A percentile compares a stretch with the other conserved stretches of the same genome.
Conservation (phyloP, 192 early-diverging fungal genomes). For the Backusella tarrabulga region DNA sequence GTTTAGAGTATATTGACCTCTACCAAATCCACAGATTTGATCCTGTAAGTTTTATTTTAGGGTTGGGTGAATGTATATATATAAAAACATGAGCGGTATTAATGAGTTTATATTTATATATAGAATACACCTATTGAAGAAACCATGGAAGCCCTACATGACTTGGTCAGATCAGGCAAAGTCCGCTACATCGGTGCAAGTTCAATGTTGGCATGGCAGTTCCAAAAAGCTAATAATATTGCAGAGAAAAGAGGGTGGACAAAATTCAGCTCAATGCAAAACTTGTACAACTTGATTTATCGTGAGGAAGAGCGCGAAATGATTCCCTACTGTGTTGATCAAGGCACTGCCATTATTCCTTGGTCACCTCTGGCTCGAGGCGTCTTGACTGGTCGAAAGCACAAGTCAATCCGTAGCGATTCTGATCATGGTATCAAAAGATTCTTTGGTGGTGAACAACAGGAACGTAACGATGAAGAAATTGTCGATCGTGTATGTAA, state of each 20-base stretch:
- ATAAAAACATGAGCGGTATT: too few relatives aligned
- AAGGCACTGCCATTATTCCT: constrained; percentile 40
- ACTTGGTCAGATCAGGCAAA: constrained; percentile 43
- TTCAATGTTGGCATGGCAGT: constrained; percentile 44
- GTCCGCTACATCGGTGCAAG: constrained; percentile 39
- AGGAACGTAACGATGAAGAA: neutral
- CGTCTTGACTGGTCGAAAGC: constrained; percentile 33
- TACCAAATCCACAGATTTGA: constrained; percentile 50
- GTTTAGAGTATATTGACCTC: constrained; percentile 48
- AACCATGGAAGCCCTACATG: constrained; percentile 39
- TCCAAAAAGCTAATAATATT: constrained; percentile 41
- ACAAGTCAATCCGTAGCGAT: neutral
- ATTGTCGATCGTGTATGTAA: constrained; percentile 29
- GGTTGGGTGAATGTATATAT: too few relatives aligned
- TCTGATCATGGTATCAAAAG: neutral
- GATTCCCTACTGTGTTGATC: constrained; percentile 42
- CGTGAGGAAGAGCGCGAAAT: constrained; percentile 63
- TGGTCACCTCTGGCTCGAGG: constrained; percentile 54
- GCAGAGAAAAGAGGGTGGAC: constrained; percentile 52
- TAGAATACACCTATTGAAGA: constrained; percentile 46
- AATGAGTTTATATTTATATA: neutral
- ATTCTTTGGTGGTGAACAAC: neutral
- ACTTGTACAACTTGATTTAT: constrained; percentile 39
- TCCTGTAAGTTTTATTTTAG: neutral
- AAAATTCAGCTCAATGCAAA: constrained; percentile 49